phyloP scores from a whole-genome alignment of 2,329 filamentous ascomycete genomes.

The Nigrograna mackinnonii region DNA sequence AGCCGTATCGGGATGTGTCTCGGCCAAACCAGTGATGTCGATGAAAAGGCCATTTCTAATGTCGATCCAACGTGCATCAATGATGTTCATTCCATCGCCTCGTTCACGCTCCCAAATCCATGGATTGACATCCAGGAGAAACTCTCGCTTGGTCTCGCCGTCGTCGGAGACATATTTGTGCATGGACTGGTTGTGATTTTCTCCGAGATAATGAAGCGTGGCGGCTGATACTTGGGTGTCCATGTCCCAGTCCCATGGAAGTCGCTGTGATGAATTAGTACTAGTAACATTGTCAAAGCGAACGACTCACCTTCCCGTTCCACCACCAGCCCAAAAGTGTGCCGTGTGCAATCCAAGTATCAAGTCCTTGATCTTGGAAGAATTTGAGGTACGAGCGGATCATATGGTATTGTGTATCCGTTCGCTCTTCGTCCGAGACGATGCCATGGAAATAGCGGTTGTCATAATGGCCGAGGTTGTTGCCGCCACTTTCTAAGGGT shows the following conservation, averaged over 20 bases:
- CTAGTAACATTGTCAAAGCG: not conserved
- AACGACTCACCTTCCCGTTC: constrained; percentile 63
- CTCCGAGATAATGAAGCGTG: constrained; percentile 68
- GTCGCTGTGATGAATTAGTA: constrained; percentile 56
- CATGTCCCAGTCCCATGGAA: constrained; percentile 85
- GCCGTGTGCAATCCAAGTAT: constrained; percentile 87
- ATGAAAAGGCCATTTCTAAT: constrained; percentile 75
- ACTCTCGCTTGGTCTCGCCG: constrained; percentile 53
- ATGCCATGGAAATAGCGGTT: constrained; percentile 67
- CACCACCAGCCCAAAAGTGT: constrained; percentile 89
- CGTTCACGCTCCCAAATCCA: constrained; percentile 64
- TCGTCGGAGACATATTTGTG: constrained; percentile 47
- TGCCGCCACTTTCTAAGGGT: constrained; percentile 38
- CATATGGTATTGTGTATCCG: constrained; percentile 68
- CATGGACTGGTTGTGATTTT: constrained; percentile 70
- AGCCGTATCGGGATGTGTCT: constrained; percentile 61
- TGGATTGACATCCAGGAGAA: constrained; percentile 78
- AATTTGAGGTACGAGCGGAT: constrained; percentile 74
- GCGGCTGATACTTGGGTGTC: constrained; percentile 76
- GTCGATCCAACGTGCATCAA: constrained; percentile 85
- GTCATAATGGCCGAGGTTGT: constrained; percentile 74
- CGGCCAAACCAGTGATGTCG: constrained; percentile 77
- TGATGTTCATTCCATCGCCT: constrained; percentile 75
- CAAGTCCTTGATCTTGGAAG: constrained; percentile 66
- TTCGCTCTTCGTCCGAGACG: constrained; percentile 68